Evolutionary conservation across 1,139 yeast genomes (phyloP).

Genomic region (Pichia sp.): DNA sequence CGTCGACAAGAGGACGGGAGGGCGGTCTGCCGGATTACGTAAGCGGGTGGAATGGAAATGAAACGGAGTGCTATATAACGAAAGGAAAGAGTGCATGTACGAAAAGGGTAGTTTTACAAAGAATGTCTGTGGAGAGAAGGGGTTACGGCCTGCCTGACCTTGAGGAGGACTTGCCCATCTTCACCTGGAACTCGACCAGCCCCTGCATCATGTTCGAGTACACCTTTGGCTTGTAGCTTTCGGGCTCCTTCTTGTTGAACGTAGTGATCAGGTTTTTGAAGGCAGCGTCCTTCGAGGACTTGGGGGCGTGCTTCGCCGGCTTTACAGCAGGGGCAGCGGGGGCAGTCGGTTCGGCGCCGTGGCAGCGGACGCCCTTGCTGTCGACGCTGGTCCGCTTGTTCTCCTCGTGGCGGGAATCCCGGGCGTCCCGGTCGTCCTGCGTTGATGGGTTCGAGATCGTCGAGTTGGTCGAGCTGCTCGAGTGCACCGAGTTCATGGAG

Average conservation of each 20-base stretch:
- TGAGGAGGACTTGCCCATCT: constrained; percentile 13
- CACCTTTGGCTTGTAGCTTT: constrained; percentile 27
- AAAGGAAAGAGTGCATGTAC: no score
- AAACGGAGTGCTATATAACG: no score
- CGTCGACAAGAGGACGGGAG: no score
- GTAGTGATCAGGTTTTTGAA: constrained; percentile 28
- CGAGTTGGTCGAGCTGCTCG: constrained; percentile 11
- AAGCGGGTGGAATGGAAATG: no score
- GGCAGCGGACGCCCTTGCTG: background rate
- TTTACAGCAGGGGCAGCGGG: background rate
- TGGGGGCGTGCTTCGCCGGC: background rate
- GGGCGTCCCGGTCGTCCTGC: background rate
- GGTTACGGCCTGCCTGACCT: no score
- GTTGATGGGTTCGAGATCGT: constrained; percentile 9
- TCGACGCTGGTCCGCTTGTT: no score
- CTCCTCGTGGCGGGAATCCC: background rate
- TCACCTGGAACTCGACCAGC: constrained; percentile 31
- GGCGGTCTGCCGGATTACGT: no score
- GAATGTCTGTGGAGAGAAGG: no score
- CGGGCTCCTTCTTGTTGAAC: constrained; percentile 28
- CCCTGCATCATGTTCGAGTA: constrained; percentile 31
- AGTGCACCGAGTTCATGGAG: constrained; percentile 6
- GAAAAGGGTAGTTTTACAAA: no score
- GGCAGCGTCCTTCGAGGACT: constrained; percentile 2
- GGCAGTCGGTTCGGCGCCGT: background rate